Base-by-base conservation (phyloP, 768 basidiomycete genomes). In the Calocera cornea region DNA sequence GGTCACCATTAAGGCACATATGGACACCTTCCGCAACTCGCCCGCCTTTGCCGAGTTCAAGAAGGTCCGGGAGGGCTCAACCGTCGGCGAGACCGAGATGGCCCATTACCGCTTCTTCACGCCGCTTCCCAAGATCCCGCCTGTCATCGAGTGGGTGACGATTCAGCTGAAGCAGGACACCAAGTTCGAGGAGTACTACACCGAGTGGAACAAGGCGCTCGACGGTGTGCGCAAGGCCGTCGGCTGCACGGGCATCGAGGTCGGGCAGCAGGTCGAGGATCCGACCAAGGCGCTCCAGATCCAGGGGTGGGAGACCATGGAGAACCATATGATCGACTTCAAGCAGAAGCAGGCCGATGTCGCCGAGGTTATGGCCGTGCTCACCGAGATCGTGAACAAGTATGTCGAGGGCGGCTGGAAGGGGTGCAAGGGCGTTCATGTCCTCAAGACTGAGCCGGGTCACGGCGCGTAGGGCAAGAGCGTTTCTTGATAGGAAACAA, bases 161-260 rank as follows among this genome's bases (percentile, higher is more conserved):
- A 60, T 60, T 27, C 54, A 60, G 54, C 54, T 60, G 27, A 60
- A 60, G 54, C 54, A 60, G 54, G 54, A 60, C 54, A 60, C 54
- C 54, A 60, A 60, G 54, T 60, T 60, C 31, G 54, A 60, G 31
- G 54, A 60, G 5, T 60, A 60, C 54, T 60, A 29, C 54, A 11
- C 7, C 14, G 54, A 27, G 54, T 60, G 54, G 54, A 19, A 60
- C 54, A 60, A 60, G 54, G 54, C 54, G 2, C 54, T 60, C 27
- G 54, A 60, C 54, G 54, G 54, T 19, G 54, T 60, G 54, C 54
- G 54, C 27, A 60, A 60, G 54, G 54, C 54, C 7, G 22, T 60
- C 31, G 54, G 54, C 54, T 60, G 54, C 54, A 60, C 54, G 54
- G 54, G 54, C 16, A 60, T 60, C 54, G 54, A 60, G 54, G 54